These are phyloP conservation scores for Trichoderma breve DNA, from an alignment of 2,329 filamentous ascomycete species.

Conservation along the genomic window DNA sequence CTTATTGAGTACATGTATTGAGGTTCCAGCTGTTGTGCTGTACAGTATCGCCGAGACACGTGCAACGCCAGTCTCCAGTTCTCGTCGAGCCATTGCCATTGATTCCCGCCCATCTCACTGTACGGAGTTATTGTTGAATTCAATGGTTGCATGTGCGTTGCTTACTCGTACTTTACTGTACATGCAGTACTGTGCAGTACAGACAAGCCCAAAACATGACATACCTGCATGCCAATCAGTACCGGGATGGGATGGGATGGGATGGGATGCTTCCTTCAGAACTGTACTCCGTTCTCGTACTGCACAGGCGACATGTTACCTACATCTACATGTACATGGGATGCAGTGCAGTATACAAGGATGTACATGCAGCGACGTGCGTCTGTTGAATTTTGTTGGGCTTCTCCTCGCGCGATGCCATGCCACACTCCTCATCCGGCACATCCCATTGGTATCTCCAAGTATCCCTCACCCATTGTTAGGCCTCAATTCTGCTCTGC, in stretches of 20 bases:
- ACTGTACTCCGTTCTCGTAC: not conserved
- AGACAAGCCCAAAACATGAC: conserved; percentile 4
- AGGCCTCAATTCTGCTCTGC: not conserved
- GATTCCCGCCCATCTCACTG: not conserved
- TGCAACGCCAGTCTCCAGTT: not conserved
- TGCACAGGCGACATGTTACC: not conserved
- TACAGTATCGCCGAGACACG: not conserved
- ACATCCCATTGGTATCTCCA: not conserved
- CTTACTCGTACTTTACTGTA: not conserved
- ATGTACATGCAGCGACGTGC: not conserved
- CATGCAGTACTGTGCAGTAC: not conserved
- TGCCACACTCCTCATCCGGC: not conserved
- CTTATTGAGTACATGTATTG: not conserved
- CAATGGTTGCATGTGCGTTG: not conserved
- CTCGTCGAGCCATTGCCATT: not conserved
- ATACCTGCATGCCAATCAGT: not conserved
- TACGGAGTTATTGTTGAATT: not conserved
- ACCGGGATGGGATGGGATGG: not conserved
- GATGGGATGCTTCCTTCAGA: not conserved
- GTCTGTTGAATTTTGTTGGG: conserved; percentile 3
- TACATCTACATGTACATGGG: not conserved
- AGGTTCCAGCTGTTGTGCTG: not conserved
- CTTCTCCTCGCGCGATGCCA: not conserved
- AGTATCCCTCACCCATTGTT: not conserved
- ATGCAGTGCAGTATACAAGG: not conserved